Percentiles rank a stretch among this genome's conserved stretches.
Evolutionary conservation across 257 asterid genomes (phyloP).

Genomic region (Ballota nigra): DNA sequence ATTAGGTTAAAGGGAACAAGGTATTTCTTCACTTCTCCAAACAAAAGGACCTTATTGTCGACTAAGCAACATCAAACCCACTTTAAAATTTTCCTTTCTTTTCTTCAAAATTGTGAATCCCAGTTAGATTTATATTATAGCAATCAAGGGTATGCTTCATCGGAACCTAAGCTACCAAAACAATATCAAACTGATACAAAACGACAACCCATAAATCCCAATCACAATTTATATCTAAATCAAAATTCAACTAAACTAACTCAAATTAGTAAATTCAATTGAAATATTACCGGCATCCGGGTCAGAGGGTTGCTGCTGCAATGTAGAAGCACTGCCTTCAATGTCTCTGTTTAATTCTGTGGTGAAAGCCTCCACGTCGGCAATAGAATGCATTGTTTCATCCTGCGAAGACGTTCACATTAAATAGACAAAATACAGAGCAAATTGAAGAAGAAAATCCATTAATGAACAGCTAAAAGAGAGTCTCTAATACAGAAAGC

Average conservation of each 20-base stretch:
- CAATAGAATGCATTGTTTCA: slow-evolving; percentile 94
- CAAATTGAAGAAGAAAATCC: background rate
- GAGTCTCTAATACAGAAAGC: background rate
- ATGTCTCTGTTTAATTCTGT: slow-evolving; percentile 90
- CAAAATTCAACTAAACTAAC: background rate
- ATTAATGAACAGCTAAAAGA: slow-evolving; percentile 4
- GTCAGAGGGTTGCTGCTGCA: slow-evolving; percentile 59
- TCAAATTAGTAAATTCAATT: background rate
- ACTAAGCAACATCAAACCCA: background rate
- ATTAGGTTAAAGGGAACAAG: too few relatives aligned
- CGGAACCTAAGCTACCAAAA: slow-evolving; percentile 5
- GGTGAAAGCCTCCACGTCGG: slow-evolving; percentile 91
- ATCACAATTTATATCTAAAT: background rate
- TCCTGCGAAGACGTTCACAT: slow-evolving; percentile 42
- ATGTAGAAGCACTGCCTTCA: slow-evolving; percentile 60
- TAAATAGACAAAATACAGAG: background rate
- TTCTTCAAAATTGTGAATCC: background rate
- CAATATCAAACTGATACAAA: too few relatives aligned
- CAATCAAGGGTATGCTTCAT: background rate
- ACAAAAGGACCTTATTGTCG: background rate
- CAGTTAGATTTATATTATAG: background rate
- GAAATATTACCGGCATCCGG: slow-evolving; percentile 39
- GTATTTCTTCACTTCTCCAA: slow-evolving; percentile 1
- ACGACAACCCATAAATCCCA: background rate
- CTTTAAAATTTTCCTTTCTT: background rate